Percentiles rank a stretch among this genome's conserved stretches.
phyloP scores from a whole-genome alignment of 169 alveolate species.

The Theileria parva region DNA sequence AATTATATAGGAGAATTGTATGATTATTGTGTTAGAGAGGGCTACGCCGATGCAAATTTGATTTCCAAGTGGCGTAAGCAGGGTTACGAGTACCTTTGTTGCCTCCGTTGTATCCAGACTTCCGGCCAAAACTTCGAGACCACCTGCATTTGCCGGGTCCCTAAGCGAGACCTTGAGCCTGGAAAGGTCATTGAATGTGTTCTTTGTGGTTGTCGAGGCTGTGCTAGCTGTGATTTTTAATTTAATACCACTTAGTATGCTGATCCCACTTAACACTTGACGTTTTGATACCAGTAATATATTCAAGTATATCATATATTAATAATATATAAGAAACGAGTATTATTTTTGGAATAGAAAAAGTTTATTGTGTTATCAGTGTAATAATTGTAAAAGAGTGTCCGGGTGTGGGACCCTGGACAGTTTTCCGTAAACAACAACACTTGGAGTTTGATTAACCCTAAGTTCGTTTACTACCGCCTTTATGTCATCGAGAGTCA shows the following conservation, averaged over 20 bases:
- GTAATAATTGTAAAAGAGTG: conserved; percentile 42
- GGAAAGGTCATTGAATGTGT: conserved; percentile 90
- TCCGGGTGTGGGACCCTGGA: conserved; percentile 78
- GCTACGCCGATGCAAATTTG: conserved; percentile 94
- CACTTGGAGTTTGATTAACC: conserved; percentile 72
- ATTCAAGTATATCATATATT: neutral
- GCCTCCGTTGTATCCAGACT: conserved; percentile 91
- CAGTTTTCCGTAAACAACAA: conserved; percentile 80
- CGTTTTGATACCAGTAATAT: neutral
- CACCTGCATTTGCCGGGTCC: conserved; percentile 98
- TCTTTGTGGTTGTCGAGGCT: conserved; percentile 99
- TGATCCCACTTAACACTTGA: neutral
- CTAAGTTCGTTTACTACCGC: conserved; percentile 67
- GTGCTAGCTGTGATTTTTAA: conserved; percentile 87
- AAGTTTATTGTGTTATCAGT: neutral
- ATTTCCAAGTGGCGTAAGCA: conserved; percentile 99
- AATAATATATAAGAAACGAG: neutral
- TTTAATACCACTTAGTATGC: neutral
- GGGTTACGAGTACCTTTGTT: conserved; percentile 97
- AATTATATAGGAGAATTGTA: conserved; percentile 87
- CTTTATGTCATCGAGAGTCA: conserved; percentile 69
- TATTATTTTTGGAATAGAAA: neutral
- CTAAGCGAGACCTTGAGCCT: conserved; percentile 90
- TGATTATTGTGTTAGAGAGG: conserved; percentile 94
- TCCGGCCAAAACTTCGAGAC: conserved; percentile 92